Evolutionary conservation across 2,329 filamentous ascomycete species (phyloP), one percentile per base, ranked within the genome.

Genomic region (Diplodia seriata): DNA sequence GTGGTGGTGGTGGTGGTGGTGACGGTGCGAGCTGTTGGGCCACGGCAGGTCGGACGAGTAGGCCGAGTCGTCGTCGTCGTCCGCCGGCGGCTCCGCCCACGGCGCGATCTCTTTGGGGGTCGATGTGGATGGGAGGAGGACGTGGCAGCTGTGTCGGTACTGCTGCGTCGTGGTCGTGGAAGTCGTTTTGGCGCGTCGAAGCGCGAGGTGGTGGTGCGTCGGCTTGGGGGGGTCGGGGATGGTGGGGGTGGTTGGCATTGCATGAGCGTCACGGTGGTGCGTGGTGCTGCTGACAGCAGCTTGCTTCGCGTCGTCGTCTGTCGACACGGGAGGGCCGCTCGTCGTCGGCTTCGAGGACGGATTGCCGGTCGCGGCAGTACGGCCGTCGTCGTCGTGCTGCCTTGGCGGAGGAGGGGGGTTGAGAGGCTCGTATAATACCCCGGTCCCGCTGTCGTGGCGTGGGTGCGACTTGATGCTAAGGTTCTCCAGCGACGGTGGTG

Each of bases 381-480:
- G 23, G 23, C 23, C 23, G 2, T 26, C 23, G 23, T 26, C 23
- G 23, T 26, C 23, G 23, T 26, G 23, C 2, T 3, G 2, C n/a
- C n/a, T n/a, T n/a, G n/a, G n/a, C 3, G 57, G n/a, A 5, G 31
- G 43, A 3, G 29, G 14, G 1, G 47, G 31, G 6, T 11, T 36
- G 9, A 51, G 18, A 2, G 59, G n/a, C 20, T 63, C 59, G 23
- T 26, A 63, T 11, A 38, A 63, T 11, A 38, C 29, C 50, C 29
- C 64, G 15, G 64, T 67, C 15, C 64, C 64, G 18, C 66, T 67
- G 23, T 67, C 66, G 43, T 67, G 66, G 7, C 66, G 64, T 6
- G 64, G 40, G 54, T 56, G 49, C 20, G 66, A 53, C 29, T 53
- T 67, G 33, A 56, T 51, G 49, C 49, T 62, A 20, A 62, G 15